Evolutionary conservation across 2,329 filamentous ascomycete species (phyloP).

Genomic region (Beauveria bassiana): DNA sequence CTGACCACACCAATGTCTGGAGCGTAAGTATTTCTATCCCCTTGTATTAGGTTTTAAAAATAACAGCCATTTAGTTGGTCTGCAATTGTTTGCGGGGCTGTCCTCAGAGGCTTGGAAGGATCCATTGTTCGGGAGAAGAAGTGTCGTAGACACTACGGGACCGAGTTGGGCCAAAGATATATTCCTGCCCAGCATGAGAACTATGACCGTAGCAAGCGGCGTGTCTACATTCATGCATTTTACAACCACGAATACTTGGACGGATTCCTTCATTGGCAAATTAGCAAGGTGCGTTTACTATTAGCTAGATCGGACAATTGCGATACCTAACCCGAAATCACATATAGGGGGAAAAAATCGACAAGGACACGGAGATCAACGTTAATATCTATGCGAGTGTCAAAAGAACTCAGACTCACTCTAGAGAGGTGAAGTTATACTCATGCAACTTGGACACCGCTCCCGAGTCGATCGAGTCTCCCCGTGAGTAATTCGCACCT

Average conservation of each 20-base stretch:
- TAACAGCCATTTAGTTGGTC: constrained; percentile 7
- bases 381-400: neutral
- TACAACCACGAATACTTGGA: accelerated
- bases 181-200: accelerated
- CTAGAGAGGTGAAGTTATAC: neutral
- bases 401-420: neutral
- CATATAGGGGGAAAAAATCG: neutral
- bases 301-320: neutral
- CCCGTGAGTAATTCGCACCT: neutral
- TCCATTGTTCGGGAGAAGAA: constrained; percentile 11
- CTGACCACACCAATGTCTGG: neutral
- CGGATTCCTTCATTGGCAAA: neutral
- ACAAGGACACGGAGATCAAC: neutral
- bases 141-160: constrained; percentile 11
- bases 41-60: neutral
- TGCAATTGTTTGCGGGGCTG: constrained; percentile 11
- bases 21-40: neutral
- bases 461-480: neutral
- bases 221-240: neutral
- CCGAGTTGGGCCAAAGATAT: accelerated
- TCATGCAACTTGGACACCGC: neutral
- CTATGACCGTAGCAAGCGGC: neutral
- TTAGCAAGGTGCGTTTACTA: neutral
- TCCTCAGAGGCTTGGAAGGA: constrained; percentile 11
- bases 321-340: neutral